A percentile compares a stretch with the other conserved stretches of the same genome.
phyloP scores from a whole-genome alignment of 2,329 filamentous ascomycete species.

The Sclerotinia nivalis region DNA sequence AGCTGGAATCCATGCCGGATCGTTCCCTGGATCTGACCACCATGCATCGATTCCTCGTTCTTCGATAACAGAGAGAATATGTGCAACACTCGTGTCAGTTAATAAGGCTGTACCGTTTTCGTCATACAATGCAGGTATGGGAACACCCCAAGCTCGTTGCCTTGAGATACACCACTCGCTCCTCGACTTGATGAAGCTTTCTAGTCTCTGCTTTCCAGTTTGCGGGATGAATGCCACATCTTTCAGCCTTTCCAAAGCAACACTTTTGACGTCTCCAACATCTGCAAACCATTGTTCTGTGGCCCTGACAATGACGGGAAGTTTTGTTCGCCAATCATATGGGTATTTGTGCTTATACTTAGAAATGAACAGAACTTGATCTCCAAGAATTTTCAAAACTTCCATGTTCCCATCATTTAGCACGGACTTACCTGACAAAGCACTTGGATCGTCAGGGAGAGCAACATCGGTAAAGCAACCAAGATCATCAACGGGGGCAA shows the following conservation, averaged over 20 bases:
- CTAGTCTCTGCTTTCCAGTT: constrained; percentile 69
- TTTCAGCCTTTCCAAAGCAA: constrained; percentile 68
- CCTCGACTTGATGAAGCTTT: constrained; percentile 82
- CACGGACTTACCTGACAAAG: constrained; percentile 71
- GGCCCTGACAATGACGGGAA: constrained; percentile 85
- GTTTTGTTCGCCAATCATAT: constrained; percentile 96
- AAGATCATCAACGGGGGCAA: constrained; percentile 79
- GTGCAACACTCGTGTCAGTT: constrained; percentile 73
- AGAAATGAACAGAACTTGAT: constrained; percentile 68
- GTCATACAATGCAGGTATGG: constrained; percentile 87
- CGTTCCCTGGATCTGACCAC: constrained; percentile 82
- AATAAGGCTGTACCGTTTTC: constrained; percentile 73
- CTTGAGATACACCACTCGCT: constrained; percentile 98
- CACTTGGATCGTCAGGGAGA: constrained; percentile 66
- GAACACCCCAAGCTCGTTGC: constrained; percentile 94
- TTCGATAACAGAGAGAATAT: constrained; percentile 79
- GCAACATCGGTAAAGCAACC: constrained; percentile 81
- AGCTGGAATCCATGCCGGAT: constrained; percentile 73
- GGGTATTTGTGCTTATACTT: constrained; percentile 88
- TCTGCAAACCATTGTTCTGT: constrained; percentile 99
- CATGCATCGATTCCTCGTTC: constrained; percentile 84
- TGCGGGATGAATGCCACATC: constrained; percentile 78
- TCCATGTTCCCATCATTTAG: constrained; percentile 67
- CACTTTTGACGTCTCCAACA: constrained; percentile 76
- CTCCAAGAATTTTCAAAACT: constrained; percentile 68